Evolutionary conservation across 768 basidiomycete genomes (phyloP).

Genomic region (Pilatotrama ljubarskyi): DNA sequence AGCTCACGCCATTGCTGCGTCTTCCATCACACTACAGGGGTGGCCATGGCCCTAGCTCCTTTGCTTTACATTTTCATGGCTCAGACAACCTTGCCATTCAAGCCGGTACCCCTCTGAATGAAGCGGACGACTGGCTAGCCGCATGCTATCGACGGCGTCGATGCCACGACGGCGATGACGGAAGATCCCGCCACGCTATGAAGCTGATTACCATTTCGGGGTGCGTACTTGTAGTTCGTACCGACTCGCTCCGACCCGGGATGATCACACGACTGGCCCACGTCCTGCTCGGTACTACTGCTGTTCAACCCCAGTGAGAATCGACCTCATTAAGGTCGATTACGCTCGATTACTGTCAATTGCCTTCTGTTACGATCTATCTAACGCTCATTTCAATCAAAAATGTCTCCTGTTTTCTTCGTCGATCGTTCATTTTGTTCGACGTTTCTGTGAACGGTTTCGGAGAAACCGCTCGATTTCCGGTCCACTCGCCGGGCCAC

Average conservation of each 20-base stretch:
- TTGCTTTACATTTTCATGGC: too few relatives aligned
- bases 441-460: too few relatives aligned
- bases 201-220: slow-evolving; percentile 9
- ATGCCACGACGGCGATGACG: not conserved
- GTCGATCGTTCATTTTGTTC: too few relatives aligned
- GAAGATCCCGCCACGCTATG: slow-evolving; percentile 2
- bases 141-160: not conserved
- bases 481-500: too few relatives aligned
- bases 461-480: too few relatives aligned
- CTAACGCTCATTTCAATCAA: too few relatives aligned
- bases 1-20: slow-evolving; percentile 18
- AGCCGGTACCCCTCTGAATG: too few relatives aligned
- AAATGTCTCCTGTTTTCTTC: too few relatives aligned
- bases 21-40: not conserved
- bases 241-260: not conserved
- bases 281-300: not conserved
- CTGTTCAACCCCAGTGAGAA: too few relatives aligned
- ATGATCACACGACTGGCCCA: not conserved
- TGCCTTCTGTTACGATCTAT: too few relatives aligned
- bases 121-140: not conserved
- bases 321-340: too few relatives aligned
- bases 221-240: not conserved
- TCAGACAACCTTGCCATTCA: not conserved
- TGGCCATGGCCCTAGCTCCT: not conserved
- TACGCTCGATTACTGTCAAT: too few relatives aligned